Base-by-base conservation (phyloP, 2,329 filamentous ascomycete species). In the Endothia cerciana region DNA sequence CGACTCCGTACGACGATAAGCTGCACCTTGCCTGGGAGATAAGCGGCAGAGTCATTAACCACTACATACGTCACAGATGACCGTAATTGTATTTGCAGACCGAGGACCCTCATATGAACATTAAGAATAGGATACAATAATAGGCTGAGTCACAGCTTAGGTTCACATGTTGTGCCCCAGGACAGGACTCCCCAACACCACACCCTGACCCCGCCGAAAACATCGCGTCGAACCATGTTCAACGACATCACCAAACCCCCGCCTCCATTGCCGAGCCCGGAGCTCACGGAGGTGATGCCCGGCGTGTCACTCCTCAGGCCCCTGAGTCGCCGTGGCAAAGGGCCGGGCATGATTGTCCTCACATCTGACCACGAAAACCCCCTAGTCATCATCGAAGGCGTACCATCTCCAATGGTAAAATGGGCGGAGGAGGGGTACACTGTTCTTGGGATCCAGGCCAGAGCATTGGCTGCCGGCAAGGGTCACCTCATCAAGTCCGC, bases 311-410 rank as follows among this genome's bases (percentile, higher is more conserved):
- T 68, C 25, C 66, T 68, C 41, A 36, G 38, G 36, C 73, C 73
- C 38, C 70, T 74, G 62, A 72, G 73, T 25, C 72, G 72, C 56
- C 71, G 72, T 28, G 73, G 73, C 10, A 68, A n/a, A 6, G 73
- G 73, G 2, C 73, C 73, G 0, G 71, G 72, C 17, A 65, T 74
- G 28, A 68, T 75, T 61, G 56, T 74, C 30, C 62, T 71, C 28
- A 64, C 72, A 13, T 53, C 67, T 10, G 64, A 43, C 28, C 30
- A 53, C 19, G 61, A 70, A 65, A 64, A 68, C 38, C 43, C 65
- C 40, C 51, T 67, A 6, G 63, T 60, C 1, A 65, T 68, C 5
- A 57, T 41, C 3, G 41, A 65, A 7, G 68, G 65, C 3, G 65
- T 68, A 7, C 67, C 67, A 17, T 64, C 65, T 10, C 62, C 40